A percentile compares a stretch with the other conserved stretches of the same genome.
These are phyloP conservation scores for Curvularia verruculosa DNA, from an alignment of 2,329 filamentous ascomycete species.

Conservation along the genomic window DNA sequence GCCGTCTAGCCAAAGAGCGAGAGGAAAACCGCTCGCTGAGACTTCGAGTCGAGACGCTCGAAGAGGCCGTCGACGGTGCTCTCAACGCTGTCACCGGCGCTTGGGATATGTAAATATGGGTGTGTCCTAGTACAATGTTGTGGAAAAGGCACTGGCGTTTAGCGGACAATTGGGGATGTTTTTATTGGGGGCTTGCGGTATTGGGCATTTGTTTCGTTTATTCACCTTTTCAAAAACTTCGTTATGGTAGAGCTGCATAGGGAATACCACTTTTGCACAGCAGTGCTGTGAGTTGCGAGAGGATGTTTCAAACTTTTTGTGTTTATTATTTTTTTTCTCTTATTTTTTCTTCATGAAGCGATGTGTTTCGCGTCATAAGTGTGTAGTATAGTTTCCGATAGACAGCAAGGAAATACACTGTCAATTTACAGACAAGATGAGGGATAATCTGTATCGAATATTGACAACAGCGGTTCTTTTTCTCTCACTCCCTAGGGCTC, in stretches of 20 bases:
- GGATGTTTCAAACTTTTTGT: background rate
- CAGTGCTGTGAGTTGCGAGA: background rate
- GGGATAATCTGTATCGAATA: background rate
- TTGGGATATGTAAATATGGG: constrained; percentile 29
- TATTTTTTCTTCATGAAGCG: background rate
- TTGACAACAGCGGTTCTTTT: background rate
- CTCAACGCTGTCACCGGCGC: constrained; percentile 58
- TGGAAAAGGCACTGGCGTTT: constrained; percentile 13
- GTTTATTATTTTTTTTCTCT: background rate
- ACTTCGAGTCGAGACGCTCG: constrained; percentile 59
- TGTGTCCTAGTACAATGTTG: constrained; percentile 7
- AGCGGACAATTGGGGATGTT: constrained; percentile 8
- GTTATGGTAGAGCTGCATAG: background rate
- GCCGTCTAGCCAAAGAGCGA: constrained; percentile 56
- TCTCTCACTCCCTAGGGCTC: too few relatives aligned
- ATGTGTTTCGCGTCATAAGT: background rate
- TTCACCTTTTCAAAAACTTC: background rate
- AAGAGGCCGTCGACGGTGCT: constrained; percentile 62
- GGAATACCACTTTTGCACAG: constrained; percentile 3
- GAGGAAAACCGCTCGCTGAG: constrained; percentile 63
- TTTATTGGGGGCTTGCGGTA: background rate
- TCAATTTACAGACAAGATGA: background rate
- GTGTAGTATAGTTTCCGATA: background rate
- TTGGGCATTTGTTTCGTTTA: background rate
- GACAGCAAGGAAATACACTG: background rate